These are phyloP conservation scores for Botrytis fragariae DNA, from an alignment of 2,329 filamentous ascomycete species.

Conservation along the genomic window DNA sequence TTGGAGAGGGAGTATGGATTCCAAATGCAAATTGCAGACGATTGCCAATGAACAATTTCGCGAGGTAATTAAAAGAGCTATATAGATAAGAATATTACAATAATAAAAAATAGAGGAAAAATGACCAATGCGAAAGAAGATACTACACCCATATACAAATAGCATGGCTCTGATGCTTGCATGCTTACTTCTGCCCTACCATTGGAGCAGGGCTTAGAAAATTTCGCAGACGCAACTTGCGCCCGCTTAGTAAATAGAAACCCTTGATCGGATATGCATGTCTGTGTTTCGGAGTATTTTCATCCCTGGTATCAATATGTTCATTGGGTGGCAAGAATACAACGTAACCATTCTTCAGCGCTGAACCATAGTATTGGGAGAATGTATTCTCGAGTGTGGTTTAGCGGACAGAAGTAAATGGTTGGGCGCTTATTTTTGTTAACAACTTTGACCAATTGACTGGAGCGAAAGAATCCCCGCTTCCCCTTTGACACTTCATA, in stretches of 20 bases:
- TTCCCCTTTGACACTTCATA: neutral
- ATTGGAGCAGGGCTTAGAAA: slow-evolving; percentile 1
- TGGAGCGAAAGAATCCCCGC: neutral
- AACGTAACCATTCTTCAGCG: slow-evolving; percentile 1
- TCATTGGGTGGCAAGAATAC: slow-evolving; percentile 6
- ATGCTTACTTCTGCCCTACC: slow-evolving; percentile 5
- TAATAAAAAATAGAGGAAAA: neutral
- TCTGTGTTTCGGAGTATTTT: neutral
- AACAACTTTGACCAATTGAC: neutral
- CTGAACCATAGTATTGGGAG: neutral
- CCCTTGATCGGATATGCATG: neutral
- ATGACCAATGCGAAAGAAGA: neutral
- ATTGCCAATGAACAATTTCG: neutral
- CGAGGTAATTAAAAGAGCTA: neutral
- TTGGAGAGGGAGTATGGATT: neutral
- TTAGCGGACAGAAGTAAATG: neutral
- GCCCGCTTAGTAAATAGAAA: neutral
- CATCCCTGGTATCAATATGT: neutral
- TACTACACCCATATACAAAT: neutral
- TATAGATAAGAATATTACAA: neutral
- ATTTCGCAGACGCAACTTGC: neutral
- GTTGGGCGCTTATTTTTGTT: slow-evolving; percentile 1
- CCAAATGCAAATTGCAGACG: neutral
- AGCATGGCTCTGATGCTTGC: neutral
- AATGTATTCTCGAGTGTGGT: neutral